Conservation (phyloP, 441 rosid genomes). For the Eutrema salsugineum region DNA sequence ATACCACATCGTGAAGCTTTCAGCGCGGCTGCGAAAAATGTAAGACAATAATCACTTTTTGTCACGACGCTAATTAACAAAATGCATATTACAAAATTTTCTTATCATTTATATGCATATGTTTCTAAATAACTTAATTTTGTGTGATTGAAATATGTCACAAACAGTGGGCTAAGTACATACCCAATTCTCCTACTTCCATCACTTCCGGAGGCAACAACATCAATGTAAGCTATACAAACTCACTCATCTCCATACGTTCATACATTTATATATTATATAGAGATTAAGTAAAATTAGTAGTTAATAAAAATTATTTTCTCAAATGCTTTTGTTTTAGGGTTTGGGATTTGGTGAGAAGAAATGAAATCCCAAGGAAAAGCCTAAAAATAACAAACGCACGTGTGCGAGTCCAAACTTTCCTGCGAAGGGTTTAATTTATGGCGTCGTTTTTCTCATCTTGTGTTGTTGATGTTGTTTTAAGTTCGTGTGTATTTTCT, state of each 20-base stretch:
- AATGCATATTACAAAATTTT: background rate
- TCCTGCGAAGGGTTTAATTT: background rate
- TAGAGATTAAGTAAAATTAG: background rate
- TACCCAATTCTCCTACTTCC: slow-evolving; percentile 72
- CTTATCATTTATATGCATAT: background rate
- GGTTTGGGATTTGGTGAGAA: slow-evolving; percentile 43
- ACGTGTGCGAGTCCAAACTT: slow-evolving; percentile 19
- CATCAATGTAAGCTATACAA: slow-evolving; percentile 43
- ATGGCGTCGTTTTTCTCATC: slow-evolving; percentile 15
- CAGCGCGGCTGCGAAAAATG: slow-evolving; percentile 96
- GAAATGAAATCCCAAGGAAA: slow-evolving; percentile 26
- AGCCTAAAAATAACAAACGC: slow-evolving; percentile 23
- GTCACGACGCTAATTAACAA: background rate
- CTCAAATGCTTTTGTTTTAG: slow-evolving; percentile 15
- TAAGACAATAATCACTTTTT: slow-evolving; percentile 23
- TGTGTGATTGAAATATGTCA: background rate
- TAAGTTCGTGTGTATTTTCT: background rate
- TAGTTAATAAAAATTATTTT: background rate
- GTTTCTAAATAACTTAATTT: background rate
- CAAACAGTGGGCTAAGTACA: slow-evolving; percentile 92
- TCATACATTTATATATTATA: background rate
- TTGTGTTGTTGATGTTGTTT: background rate
- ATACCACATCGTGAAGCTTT: slow-evolving; percentile 97
- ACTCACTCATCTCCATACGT: background rate
- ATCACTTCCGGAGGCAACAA: slow-evolving; percentile 46